phyloP scores from a whole-genome alignment of 306 rosid species.

The Sicyos edulis region DNA sequence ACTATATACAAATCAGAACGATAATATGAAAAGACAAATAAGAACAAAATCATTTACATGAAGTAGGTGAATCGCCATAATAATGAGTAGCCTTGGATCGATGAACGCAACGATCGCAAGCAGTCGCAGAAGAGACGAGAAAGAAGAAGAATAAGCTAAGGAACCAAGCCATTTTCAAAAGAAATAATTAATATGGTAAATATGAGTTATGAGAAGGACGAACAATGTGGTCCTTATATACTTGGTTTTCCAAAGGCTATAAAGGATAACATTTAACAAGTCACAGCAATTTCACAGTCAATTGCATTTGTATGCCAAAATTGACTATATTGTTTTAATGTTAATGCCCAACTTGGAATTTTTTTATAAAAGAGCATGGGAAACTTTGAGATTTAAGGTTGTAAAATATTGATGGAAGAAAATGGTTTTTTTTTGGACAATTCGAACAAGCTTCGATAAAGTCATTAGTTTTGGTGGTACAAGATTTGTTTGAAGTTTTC shows the following conservation, averaged over 20 bases:
- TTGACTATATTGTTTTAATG: not conserved
- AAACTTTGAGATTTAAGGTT: not conserved
- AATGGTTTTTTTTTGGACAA: not conserved
- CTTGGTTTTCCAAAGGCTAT: no score
- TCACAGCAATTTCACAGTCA: not conserved
- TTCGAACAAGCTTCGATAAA: not conserved
- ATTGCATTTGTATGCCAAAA: not conserved
- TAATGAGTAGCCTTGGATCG: conserved; percentile 15
- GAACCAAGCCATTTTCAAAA: conserved; percentile 18
- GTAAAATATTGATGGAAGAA: not conserved
- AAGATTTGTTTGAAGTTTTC: not conserved
- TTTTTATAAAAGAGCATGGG: not conserved
- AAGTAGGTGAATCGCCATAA: not conserved
- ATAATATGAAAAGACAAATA: not conserved
- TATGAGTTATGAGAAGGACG: not conserved
- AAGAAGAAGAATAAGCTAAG: not conserved
- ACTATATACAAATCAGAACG: no score
- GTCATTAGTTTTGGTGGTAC: not conserved
- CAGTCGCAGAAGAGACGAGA: not conserved
- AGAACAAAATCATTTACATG: not conserved
- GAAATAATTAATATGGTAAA: no score
- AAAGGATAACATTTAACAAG: no score
- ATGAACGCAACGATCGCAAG: conserved; percentile 16
- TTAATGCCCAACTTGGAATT: not conserved
- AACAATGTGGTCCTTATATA: not conserved